These are phyloP conservation scores for Whalleya microplaca DNA, from an alignment of 2,329 filamentous ascomycete species.

Conservation along the genomic window DNA sequence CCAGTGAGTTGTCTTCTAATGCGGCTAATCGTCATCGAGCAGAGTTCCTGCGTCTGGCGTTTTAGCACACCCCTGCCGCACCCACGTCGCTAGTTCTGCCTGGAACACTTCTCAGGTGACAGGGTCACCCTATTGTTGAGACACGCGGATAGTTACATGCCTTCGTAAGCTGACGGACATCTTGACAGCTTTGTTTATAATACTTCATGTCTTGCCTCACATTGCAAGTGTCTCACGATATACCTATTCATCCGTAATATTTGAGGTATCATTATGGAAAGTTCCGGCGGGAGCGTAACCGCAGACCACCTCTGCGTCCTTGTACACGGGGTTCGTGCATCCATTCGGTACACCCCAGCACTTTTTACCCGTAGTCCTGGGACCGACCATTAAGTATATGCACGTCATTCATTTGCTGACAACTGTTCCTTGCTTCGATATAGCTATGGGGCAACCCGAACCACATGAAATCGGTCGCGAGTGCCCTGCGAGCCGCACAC, in stretches of 20 bases:
- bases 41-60: background rate
- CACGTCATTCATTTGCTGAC: conserved; percentile 25
- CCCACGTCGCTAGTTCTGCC: conserved; percentile 1
- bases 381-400: conserved; percentile 19
- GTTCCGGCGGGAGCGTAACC: conserved; percentile 54
- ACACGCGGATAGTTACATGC: conserved; percentile 15
- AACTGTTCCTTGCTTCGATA: conserved; percentile 21
- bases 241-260: background rate
- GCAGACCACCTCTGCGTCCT: conserved; percentile 77
- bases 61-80: conserved; percentile 2
- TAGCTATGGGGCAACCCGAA: conserved; percentile 79
- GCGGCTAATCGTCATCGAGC: background rate
- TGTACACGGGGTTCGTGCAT: conserved; percentile 68
- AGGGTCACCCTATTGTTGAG: conserved; percentile 1
- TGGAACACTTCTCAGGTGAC: background rate
- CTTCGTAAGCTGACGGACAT: conserved; percentile 6
- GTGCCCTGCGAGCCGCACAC: conserved; percentile 64
- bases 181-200: background rate
- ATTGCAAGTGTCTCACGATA: background rate
- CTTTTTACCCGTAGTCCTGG: conserved; percentile 1
- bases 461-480: conserved; percentile 71
- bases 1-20: no score
- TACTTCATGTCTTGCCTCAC: background rate
- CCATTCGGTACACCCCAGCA: conserved; percentile 22
- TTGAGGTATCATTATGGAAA: conserved; percentile 44